A percentile compares a stretch with the other conserved stretches of the same genome.
These are phyloP conservation scores for Scedosporium minutisporum DNA, from an alignment of 2,329 filamentous ascomycete genomes.

Conservation along the genomic window DNA sequence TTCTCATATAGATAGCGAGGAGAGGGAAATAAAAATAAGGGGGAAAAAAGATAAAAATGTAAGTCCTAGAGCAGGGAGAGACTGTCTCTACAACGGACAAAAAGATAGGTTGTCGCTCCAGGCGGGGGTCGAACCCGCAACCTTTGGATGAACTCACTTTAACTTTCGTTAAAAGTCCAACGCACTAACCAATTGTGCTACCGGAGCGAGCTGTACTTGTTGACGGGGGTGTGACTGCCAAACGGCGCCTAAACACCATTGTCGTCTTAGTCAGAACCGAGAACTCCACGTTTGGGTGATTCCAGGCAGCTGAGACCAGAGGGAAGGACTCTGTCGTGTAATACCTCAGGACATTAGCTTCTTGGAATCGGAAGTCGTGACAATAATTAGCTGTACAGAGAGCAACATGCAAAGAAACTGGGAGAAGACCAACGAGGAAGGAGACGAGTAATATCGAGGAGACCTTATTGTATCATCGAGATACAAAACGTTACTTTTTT, in stretches of 20 bases:
- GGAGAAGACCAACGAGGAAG: too few species aligned
- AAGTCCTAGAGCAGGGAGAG: background rate
- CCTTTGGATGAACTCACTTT: conserved; percentile 11
- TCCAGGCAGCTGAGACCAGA: background rate
- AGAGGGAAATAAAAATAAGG: too few species aligned
- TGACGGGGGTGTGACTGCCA: background rate
- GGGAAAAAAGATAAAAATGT: background rate
- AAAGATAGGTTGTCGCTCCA: conserved; percentile 8
- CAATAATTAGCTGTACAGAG: too few species aligned
- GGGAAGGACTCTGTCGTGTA: background rate
- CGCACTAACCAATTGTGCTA: conserved; percentile 15
- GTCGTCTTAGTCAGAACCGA: background rate
- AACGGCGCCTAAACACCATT: background rate
- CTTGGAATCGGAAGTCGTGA: too few species aligned
- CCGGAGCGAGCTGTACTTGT: conserved; percentile 8
- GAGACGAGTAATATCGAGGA: too few species aligned
- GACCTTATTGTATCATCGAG: too few species aligned
- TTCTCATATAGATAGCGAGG: too few species aligned
- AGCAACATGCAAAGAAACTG: too few species aligned
- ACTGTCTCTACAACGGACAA: background rate
- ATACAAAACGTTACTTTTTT: too few species aligned
- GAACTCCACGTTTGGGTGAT: background rate
- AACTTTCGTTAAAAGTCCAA: conserved; percentile 12
- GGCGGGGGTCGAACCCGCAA: conserved; percentile 14
- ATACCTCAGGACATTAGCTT: background rate